These are phyloP conservation scores for Staphylotrichum longicolle DNA, from an alignment of 495 filamentous ascomycete genomes.

Conservation along the genomic window DNA sequence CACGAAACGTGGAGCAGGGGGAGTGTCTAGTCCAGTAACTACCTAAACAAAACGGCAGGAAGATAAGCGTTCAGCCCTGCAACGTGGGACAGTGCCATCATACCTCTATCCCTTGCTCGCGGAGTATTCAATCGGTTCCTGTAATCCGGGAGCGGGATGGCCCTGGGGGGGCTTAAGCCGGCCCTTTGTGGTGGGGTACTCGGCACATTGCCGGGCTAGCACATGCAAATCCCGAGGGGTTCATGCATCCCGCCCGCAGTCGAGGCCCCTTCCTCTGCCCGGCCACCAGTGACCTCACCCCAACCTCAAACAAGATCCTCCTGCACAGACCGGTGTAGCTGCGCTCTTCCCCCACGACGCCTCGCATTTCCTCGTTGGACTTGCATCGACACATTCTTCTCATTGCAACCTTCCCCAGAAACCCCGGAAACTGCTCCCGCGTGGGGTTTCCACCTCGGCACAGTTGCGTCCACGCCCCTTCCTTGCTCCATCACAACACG, in stretches of 20 bases:
- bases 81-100: no score
- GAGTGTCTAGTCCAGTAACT: no score
- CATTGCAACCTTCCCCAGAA: background rate
- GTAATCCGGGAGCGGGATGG: conserved; percentile 5
- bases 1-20: no score
- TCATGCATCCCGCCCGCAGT: background rate
- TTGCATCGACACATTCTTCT: no score
- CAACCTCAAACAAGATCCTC: no score
- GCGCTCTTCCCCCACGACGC: no score
- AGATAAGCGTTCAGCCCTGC: no score
- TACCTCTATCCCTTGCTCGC: no score
- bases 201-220: background rate
- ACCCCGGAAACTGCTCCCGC: background rate
- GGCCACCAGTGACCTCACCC: background rate
- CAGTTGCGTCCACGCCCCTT: background rate
- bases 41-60: no score
- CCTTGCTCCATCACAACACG: background rate
- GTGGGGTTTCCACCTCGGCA: conserved; percentile 7
- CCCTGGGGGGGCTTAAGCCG: background rate
- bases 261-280: background rate
- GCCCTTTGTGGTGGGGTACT: conserved; percentile 3
- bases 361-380: no score
- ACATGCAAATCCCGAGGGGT: conserved; percentile 7
- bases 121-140: background rate
- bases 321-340: no score